Conservation (phyloP, 2,329 filamentous ascomycete genomes). For the Pseudogymnoascus sp. region DNA sequence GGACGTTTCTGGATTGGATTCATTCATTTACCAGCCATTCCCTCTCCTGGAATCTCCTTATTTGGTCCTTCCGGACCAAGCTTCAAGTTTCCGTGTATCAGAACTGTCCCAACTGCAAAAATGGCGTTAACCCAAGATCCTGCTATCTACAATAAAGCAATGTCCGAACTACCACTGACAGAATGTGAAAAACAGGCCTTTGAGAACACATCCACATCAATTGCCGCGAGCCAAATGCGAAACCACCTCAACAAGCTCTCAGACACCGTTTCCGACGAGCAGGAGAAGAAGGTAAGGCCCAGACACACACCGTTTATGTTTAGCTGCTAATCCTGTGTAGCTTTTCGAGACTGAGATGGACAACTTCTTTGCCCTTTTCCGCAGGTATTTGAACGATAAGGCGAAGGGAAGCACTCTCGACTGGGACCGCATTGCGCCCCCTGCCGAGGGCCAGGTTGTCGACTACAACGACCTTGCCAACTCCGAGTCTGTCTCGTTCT, state of each 20-base stretch:
- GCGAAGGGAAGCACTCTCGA: constrained; percentile 93
- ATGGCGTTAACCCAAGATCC: constrained; percentile 4
- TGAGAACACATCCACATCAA: constrained; percentile 97
- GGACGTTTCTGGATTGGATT: not conserved
- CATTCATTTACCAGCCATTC: not conserved
- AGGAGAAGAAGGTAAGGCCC: constrained; percentile 69
- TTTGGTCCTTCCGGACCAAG: not conserved
- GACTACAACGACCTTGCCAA: constrained; percentile 88
- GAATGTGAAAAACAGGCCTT: constrained; percentile 63
- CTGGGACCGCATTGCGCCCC: constrained; percentile 94
- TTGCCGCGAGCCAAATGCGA: constrained; percentile 97
- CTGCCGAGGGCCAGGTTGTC: constrained; percentile 87
- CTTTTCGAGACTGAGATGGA: constrained; percentile 99
- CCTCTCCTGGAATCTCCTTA: not conserved
- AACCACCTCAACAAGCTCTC: constrained; percentile 90
- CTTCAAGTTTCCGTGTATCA: not conserved
- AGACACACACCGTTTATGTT: not conserved
- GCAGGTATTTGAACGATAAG: constrained; percentile 97
- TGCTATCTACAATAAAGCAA: constrained; percentile 10
- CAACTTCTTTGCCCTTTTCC: constrained; percentile 99
- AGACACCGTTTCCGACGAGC: constrained; percentile 79
- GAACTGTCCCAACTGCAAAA: not conserved
- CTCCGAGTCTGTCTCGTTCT: constrained; percentile 84
- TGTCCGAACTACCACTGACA: constrained; percentile 14
- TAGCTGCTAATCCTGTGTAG: constrained; percentile 37